Evolutionary conservation across 768 basidiomycete species (phyloP), one percentile per base, ranked within the genome.

Genomic region (Boletus fagicola): DNA sequence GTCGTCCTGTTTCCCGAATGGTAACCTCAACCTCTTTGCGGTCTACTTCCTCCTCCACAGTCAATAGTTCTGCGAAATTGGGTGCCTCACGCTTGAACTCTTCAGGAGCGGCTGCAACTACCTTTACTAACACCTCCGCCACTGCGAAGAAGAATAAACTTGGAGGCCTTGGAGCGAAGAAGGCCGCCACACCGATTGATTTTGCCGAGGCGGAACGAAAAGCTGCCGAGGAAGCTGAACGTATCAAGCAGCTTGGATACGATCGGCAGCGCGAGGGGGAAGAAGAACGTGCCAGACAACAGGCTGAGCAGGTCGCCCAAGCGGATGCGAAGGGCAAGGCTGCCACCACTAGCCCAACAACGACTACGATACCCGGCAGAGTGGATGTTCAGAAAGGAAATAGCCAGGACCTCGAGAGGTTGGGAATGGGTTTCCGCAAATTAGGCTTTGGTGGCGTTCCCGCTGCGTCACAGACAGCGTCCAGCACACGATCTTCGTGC

Each of bases 121-220:
- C 71, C 18, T 65, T 72, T 31, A 51, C 73, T 4, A 64, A 65
- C 1, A 56, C 74, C 1, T 70, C 77, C 8, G 66, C 72, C 6
- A 66, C 69, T 39, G 70, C 80, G 7, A 85, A 84, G 71, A 90
- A 90, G 69, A 78, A 81, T 9, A 87, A 87, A 65, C 80, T 89
- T 15, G 92, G 90, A 28, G 80, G 80, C 24, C 80, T 94, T 1
- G 95, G 96, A 15, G 97, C 95, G 10, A 88, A 90, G 68, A 95
- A 93, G 71, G 83, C 93, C 0, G 86, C 84, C 8, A 71, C 82
- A 3, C 82, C 89, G 1, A 86, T 98, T 62, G 87, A 98, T 74
- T 99, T 99, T 70, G 97, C 90, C 20, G 93, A 93, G 64, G 97
- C 94, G 0, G 95, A 98, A 72, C 79, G 88, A 30, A 89, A 88